A percentile compares a stretch with the other conserved stretches of the same genome.
phyloP scores from a whole-genome alignment of 352 stramenopile species.

The Phytophthora pisi region DNA sequence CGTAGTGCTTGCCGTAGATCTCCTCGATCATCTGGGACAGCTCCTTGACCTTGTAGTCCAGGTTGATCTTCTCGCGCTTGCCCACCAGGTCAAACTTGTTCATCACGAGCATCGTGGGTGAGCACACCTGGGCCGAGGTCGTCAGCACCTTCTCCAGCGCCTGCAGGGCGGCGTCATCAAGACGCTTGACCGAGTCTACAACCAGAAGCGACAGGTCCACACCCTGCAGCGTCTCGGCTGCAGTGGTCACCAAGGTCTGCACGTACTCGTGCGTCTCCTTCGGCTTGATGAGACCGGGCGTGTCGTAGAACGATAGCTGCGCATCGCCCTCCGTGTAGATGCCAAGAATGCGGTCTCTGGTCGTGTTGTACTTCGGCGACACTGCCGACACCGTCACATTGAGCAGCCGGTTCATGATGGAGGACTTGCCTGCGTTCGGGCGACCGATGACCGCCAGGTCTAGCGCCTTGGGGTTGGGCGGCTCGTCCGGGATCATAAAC shows the following conservation, averaged over 20 bases:
- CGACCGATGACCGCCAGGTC: conserved; percentile 85
- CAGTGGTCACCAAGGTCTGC: conserved; percentile 77
- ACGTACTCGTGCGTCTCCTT: conserved; percentile 88
- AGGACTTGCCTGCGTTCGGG: conserved; percentile 89
- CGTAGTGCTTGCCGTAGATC: conserved; percentile 74
- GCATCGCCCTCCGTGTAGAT: conserved; percentile 77
- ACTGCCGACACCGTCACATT: conserved; percentile 86
- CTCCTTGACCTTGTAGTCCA: conserved; percentile 73
- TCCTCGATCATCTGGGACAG: conserved; percentile 85
- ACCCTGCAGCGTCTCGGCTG: conserved; percentile 75
- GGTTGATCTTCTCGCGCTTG: conserved; percentile 54
- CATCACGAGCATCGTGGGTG: conserved; percentile 87
- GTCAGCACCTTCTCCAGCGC: conserved; percentile 82
- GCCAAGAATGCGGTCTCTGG: conserved; percentile 75
- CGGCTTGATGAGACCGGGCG: conserved; percentile 85
- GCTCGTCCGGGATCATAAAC: conserved; percentile 78
- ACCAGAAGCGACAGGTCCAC: conserved; percentile 89
- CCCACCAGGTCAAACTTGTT: conserved; percentile 85
- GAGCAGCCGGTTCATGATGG: conserved; percentile 82
- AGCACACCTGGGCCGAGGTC: conserved; percentile 73
- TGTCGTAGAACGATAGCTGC: conserved; percentile 89
- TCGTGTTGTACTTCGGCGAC: conserved; percentile 91
- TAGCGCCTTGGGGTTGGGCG: conserved; percentile 62
- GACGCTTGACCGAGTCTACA: conserved; percentile 83
- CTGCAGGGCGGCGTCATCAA: conserved; percentile 79